Percentiles rank a stretch among this genome's conserved stretches.
Conservation (phyloP, 345 rosid genomes). For the Camelina sativa region DNA sequence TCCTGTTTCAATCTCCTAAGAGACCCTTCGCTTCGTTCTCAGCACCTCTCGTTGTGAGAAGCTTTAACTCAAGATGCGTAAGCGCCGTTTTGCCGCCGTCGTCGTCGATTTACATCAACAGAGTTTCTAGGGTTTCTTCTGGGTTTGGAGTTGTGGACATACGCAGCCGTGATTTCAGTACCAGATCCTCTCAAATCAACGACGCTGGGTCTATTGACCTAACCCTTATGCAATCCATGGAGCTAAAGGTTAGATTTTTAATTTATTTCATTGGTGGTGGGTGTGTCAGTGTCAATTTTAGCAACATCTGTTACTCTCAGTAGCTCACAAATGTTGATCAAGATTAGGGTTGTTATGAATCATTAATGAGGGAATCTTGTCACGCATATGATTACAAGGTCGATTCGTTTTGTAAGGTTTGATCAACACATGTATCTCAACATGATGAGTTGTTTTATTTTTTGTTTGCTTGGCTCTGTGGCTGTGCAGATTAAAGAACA, state of each 20-base stretch:
- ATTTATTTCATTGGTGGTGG: background rate
- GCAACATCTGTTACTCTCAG: too few species aligned
- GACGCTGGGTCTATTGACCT: constrained; percentile 86
- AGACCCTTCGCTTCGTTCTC: constrained; percentile 36
- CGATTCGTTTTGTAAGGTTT: background rate
- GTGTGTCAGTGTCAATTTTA: background rate
- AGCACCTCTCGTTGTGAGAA: constrained; percentile 13
- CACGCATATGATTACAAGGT: too few species aligned
- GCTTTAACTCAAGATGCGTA: constrained; percentile 18
- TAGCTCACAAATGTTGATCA: too few species aligned
- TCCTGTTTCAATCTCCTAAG: constrained; percentile 39
- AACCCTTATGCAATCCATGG: constrained; percentile 92
- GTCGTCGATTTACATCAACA: constrained; percentile 32
- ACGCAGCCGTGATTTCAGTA: constrained; percentile 49
- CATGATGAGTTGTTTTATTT: background rate
- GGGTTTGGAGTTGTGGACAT: constrained; percentile 40
- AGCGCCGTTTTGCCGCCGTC: constrained; percentile 30
- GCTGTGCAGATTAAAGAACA: constrained; percentile 74
- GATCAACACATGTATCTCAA: background rate
- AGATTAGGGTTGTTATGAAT: too few species aligned
- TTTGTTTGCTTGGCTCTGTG: too few species aligned
- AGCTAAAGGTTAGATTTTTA: constrained; percentile 66
- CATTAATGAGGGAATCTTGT: too few species aligned
- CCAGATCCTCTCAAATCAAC: constrained; percentile 68
- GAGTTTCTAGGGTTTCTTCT: constrained; percentile 39